Percentiles rank a stretch among this genome's conserved stretches.
Evolutionary conservation across 73 alveolate species (phyloP).

Genomic region (Effrenium voratum): DNA sequence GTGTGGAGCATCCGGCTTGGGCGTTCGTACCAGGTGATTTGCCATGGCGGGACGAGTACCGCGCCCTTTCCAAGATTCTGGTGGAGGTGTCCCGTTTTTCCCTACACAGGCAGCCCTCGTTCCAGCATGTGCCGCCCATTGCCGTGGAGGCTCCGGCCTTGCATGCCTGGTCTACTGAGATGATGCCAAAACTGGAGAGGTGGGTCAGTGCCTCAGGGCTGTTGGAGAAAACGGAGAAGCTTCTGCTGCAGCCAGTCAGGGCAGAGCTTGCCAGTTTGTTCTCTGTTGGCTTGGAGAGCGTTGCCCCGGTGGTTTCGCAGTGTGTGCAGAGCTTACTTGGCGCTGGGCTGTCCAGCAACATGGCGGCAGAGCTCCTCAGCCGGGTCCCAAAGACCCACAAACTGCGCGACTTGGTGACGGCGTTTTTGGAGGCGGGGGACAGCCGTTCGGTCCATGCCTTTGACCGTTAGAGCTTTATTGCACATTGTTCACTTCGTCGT

Average conservation of each 20-base stretch:
- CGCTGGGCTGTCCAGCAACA: neutral
- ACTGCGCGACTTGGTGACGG: neutral
- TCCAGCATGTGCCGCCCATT: neutral
- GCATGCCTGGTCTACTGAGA: neutral
- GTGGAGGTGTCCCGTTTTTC: neutral
- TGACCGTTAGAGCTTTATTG: no score
- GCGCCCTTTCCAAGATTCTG: neutral
- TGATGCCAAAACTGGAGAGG: neutral
- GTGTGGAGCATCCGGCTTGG: constrained; percentile 36
- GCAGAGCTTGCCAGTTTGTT: neutral
- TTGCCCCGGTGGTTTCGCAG: constrained; percentile 23
- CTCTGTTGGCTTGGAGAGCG: constrained; percentile 19
- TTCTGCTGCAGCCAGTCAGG: neutral
- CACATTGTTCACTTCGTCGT: no score
- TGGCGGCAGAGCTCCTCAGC: neutral
- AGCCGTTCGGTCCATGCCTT: no score
- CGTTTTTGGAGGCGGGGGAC: constrained; percentile 33
- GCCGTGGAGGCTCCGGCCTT: neutral
- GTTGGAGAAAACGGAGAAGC: neutral
- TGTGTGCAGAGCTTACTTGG: neutral
- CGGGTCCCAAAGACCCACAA: neutral
- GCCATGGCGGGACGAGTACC: neutral
- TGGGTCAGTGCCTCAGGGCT: neutral
- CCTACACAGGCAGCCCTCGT: neutral
- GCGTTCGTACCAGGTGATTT: neutral